Conservation (phyloP, 768 basidiomycete genomes). For the Agaricus bisporus region DNA sequence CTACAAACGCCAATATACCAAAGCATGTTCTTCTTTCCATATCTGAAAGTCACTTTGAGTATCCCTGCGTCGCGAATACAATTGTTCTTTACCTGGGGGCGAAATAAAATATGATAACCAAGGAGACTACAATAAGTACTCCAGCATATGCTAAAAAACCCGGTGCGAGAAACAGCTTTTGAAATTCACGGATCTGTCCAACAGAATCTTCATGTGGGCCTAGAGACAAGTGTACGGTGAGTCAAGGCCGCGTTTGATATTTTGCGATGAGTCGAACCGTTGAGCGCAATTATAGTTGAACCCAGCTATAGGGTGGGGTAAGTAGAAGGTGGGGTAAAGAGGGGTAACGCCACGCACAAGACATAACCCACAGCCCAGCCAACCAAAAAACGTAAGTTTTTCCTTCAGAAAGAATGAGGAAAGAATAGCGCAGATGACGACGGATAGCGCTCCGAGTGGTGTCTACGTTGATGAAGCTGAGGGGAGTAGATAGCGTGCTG, state of each 20-base stretch:
- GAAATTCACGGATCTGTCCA: constrained; percentile 65
- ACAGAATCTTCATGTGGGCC: constrained; percentile 68
- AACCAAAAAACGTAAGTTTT: constrained; percentile 91
- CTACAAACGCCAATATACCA: constrained; percentile 95
- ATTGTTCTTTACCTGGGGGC: constrained; percentile 57
- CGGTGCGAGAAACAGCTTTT: constrained; percentile 73
- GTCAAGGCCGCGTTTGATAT: neutral
- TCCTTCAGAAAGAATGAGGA: constrained; percentile 94
- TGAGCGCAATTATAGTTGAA: constrained; percentile 85
- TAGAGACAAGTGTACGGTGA: constrained; percentile 26
- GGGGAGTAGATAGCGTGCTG: neutral
- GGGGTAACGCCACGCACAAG: constrained; percentile 50
- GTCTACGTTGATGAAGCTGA: constrained; percentile 41
- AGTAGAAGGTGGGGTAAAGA: neutral
- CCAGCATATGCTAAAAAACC: constrained; percentile 72
- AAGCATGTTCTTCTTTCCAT: constrained; percentile 89
- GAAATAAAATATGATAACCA: constrained; percentile 77
- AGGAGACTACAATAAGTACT: constrained; percentile 56
- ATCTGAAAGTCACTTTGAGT: constrained; percentile 30
- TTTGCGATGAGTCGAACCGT: constrained; percentile 40
- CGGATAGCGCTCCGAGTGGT: constrained; percentile 92
- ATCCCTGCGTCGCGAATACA: neutral
- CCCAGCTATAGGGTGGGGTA: constrained; percentile 49
- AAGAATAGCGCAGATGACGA: constrained; percentile 90
- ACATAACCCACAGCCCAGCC: constrained; percentile 90